phyloP scores from a whole-genome alignment of 1,139 yeast species.

The Magnusiomyces suaveolens region DNA sequence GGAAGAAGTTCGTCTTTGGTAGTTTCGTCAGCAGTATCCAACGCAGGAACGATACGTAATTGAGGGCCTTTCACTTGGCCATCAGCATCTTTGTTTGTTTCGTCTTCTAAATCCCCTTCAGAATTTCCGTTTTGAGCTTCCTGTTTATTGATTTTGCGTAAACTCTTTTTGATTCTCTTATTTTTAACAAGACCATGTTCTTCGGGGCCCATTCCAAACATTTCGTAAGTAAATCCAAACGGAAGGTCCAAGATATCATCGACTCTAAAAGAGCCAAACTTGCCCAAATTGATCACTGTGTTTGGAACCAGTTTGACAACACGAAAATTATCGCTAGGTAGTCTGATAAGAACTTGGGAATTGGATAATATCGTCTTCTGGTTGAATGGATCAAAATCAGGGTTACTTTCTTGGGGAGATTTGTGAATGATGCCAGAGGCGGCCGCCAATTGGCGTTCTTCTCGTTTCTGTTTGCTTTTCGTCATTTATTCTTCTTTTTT shows the following conservation, averaged over 20 bases:
- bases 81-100: background rate
- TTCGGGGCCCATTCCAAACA: conserved; percentile 40
- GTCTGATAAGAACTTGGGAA: conserved; percentile 55
- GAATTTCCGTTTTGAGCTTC: too few species aligned
- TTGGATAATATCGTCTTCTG: conserved; percentile 33
- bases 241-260: conserved; percentile 73
- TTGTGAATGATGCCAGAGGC: background rate
- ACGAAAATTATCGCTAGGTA: conserved; percentile 75
- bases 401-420: background rate
- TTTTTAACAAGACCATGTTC: conserved; percentile 6
- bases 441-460: background rate
- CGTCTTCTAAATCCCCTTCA: too few species aligned
- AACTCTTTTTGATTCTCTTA: conserved; percentile 17
- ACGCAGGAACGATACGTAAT: conserved; percentile 18
- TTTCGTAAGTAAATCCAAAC: conserved; percentile 85
- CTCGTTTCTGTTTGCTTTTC: background rate
- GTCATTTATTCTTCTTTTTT: too few species aligned
- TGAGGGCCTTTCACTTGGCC: conserved; percentile 9
- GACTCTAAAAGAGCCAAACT: conserved; percentile 78
- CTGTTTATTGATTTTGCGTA: conserved; percentile 27
- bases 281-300: conserved; percentile 64
- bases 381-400: conserved; percentile 8
- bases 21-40: conserved; percentile 12
- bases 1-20: conserved; percentile 27
- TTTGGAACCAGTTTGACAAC: conserved; percentile 55